A percentile compares a stretch with the other conserved stretches of the same genome.
Conservation (phyloP, 345 rosid species). For the Boechera stricta region DNA sequence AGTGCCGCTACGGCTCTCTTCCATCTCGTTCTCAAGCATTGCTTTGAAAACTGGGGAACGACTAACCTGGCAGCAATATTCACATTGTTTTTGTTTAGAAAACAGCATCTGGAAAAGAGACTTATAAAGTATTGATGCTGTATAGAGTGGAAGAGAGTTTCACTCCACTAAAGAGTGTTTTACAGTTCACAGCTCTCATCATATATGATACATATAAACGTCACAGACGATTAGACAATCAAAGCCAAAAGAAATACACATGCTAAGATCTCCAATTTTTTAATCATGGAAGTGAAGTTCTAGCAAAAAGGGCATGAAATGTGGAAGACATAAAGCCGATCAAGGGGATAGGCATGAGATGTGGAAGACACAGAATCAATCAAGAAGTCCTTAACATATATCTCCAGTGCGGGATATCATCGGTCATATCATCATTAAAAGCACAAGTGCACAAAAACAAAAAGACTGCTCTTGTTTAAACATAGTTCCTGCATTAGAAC, state of each 20-base stretch:
- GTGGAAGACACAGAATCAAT: not conserved
- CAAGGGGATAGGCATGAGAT: not conserved
- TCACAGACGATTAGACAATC: conserved; percentile 17
- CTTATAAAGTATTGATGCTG: not conserved
- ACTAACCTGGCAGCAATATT: conserved; percentile 53
- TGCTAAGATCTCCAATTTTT: not conserved
- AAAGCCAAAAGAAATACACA: conserved; percentile 6
- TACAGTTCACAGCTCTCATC: too few species aligned
- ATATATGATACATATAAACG: not conserved
- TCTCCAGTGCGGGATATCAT: not conserved
- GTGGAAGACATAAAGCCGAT: not conserved
- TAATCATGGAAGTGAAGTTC: too few species aligned
- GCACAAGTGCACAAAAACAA: not conserved
- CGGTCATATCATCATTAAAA: not conserved
- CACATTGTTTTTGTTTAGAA: not conserved
- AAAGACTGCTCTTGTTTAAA: not conserved
- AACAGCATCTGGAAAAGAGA: not conserved
- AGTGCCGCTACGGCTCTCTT: conserved; percentile 81
- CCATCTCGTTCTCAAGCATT: conserved; percentile 89
- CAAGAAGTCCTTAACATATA: not conserved
- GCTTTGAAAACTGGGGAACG: conserved; percentile 90
- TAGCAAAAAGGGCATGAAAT: not conserved
- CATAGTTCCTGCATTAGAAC: not conserved
- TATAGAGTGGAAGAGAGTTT: not conserved
- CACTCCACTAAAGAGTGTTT: not conserved